These are phyloP conservation scores for Paecilomyces sp. DNA, from an alignment of 2,329 filamentous ascomycete genomes.

Conservation along the genomic window DNA sequence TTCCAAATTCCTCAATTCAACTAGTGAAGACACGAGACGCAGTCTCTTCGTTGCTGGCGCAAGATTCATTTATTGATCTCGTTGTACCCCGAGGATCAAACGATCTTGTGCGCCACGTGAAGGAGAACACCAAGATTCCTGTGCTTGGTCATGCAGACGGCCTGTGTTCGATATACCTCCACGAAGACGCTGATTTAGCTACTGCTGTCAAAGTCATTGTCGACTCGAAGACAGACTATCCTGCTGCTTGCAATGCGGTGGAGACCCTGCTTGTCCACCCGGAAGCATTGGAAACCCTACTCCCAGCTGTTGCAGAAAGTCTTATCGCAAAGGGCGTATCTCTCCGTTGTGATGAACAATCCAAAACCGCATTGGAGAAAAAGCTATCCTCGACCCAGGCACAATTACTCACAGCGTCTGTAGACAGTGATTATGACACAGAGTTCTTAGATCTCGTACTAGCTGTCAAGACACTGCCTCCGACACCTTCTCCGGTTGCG, in stretches of 20 bases:
- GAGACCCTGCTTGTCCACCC: slow-evolving; percentile 86
- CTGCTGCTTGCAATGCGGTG: slow-evolving; percentile 89
- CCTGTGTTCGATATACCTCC: slow-evolving; percentile 79
- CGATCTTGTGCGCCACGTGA: slow-evolving; percentile 83
- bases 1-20: slow-evolving; percentile 83
- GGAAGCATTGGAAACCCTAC: slow-evolving; percentile 56
- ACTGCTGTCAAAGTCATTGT: slow-evolving; percentile 71
- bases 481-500: slow-evolving; percentile 12
- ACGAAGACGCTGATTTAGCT: slow-evolving; percentile 64
- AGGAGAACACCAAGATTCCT: slow-evolving; percentile 84
- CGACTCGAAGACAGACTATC: slow-evolving; percentile 91
- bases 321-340: slow-evolving; percentile 71
- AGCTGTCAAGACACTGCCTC: slow-evolving; percentile 70
- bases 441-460: slow-evolving; percentile 83
- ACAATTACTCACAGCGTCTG: slow-evolving; percentile 56
- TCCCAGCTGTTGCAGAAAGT: slow-evolving; percentile 66
- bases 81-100: slow-evolving; percentile 90
- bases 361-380: slow-evolving; percentile 55
- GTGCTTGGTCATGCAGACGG: slow-evolving; percentile 95
- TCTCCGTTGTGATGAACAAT: slow-evolving; percentile 68
- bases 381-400: slow-evolving; percentile 38
- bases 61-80: slow-evolving; percentile 84
- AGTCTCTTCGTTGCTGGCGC: slow-evolving; percentile 76
- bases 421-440: slow-evolving; percentile 69
- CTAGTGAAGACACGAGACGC: slow-evolving; percentile 89